A percentile compares a stretch with the other conserved stretches of the same genome.
These are phyloP conservation scores for Penicillium hesseltinei DNA, from an alignment of 2,329 filamentous ascomycete species.

Conservation along the genomic window DNA sequence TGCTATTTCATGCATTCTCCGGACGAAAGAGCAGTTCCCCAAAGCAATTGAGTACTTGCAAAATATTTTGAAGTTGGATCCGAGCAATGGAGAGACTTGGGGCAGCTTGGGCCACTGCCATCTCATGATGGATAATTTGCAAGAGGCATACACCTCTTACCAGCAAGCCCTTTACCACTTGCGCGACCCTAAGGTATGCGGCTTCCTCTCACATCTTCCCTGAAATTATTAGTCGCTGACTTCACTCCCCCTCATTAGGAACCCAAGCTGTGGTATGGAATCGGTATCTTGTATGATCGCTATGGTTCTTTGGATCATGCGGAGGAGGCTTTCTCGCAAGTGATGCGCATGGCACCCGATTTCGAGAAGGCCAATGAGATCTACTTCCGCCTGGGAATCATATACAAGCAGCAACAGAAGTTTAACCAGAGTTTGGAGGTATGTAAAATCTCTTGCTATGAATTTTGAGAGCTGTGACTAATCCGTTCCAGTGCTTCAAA, in stretches of 20 bases:
- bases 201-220: constrained; percentile 1
- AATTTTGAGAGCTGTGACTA: constrained; percentile 5
- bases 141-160: constrained; percentile 95
- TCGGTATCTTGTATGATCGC: constrained; percentile 93
- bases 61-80: constrained; percentile 85
- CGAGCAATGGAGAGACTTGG: constrained; percentile 91
- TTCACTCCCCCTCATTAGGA: constrained; percentile 56
- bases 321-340: constrained; percentile 95
- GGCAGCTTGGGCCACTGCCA: constrained; percentile 97
- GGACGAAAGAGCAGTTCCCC: constrained; percentile 88
- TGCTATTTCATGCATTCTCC: constrained; percentile 85
- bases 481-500: constrained; percentile 75
- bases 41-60: constrained; percentile 92
- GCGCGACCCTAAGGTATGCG: constrained; percentile 78
- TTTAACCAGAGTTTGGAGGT: constrained; percentile 90
- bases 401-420: constrained; percentile 98
- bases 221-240: neutral
- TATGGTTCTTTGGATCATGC: constrained; percentile 96
- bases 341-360: constrained; percentile 96
- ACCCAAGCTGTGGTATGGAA: constrained; percentile 97
- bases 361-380: constrained; percentile 99
- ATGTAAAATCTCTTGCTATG: constrained; percentile 31
- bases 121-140: constrained; percentile 96
- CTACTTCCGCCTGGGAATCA: constrained; percentile 97
- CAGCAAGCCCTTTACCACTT: constrained; percentile 93